These are phyloP conservation scores for Rachicladosporium sp. DNA, from an alignment of 2,329 filamentous ascomycete species.

Conservation along the genomic window DNA sequence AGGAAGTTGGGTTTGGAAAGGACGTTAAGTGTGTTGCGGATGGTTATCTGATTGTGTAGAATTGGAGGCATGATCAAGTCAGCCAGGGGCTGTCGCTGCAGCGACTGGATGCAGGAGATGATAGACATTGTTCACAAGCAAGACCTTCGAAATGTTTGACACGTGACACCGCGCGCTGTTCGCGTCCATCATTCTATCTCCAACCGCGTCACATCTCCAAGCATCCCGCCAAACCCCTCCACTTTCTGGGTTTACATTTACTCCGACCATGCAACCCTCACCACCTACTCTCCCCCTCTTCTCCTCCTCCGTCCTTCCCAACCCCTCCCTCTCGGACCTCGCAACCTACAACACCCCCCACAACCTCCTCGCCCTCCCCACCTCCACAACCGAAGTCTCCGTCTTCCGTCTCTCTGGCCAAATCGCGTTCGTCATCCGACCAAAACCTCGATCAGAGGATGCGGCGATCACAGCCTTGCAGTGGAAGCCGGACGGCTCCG, in stretches of 20 bases:
- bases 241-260: no score
- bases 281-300: not conserved
- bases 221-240: no score
- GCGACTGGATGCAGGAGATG: not conserved
- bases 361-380: conserved; percentile 67
- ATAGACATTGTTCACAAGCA: not conserved
- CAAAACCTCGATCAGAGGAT: no score
- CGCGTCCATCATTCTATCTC: not conserved
- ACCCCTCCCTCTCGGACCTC: conserved; percentile 52
- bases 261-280: not conserved
- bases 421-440: no score
- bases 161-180: not conserved
- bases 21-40: conserved; percentile 68
- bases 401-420: conserved; percentile 46
- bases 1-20: conserved; percentile 72
- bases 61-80: not conserved
- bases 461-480: conserved; percentile 6
- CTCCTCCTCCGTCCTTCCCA: conserved; percentile 28
- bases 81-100: no score
- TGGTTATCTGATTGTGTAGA: conserved; percentile 62
- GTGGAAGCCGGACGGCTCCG: conserved; percentile 36
- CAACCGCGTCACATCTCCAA: no score
- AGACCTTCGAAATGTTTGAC: no score
- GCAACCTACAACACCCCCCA: conserved; percentile 55
- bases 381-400: conserved; percentile 53